Evolutionary conservation across 345 rosid genomes (phyloP), one percentile per base, ranked within the genome.

Genomic region (Syzygium aqueum): DNA sequence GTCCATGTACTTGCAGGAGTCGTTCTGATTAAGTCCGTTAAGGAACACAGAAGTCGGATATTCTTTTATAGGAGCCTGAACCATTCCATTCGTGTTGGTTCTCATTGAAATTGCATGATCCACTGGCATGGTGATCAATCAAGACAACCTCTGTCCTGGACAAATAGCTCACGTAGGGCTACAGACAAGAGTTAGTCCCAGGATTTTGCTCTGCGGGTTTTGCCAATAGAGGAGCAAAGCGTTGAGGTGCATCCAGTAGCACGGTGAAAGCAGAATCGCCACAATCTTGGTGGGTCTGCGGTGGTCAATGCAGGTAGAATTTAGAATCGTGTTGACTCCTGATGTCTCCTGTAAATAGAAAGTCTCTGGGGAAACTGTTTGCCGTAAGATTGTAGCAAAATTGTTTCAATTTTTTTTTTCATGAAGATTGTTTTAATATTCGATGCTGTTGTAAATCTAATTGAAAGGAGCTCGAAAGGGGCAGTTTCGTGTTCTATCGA

Each of bases 1-100:
- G 89, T 91, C 90, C 89, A 88, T 78, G 86, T 84, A 77, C 54
- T 65, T 87, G 84, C 90, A 89, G 59, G 51, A 89, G 46, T 87
- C 92, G 43, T 84, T 86, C 33, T 92, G 84, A 89, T 37, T 4
- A 3, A 27, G 56, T 61, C 37, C 53, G 17, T 52, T 52, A 19
- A 52, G 53, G 6, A 52, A 43, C 46, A 43, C 4, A 5, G 46
- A 43, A 43, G 7, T 43, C 46, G 46, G 46, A 43, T 43, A 3
- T 43, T 43, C 46, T 43, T 43, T 43, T 3, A 43, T 43, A 53
- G 22, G 22, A 6, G 7, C 22, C 56, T 52, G 54, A 52, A 53
- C 9, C 57, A 53, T 53, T 53, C 59, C 78, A 67, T 67, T 30
- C 6, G 21, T 19, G 11, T 28, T 28, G 40, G 15, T 63, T 28